Conservation (phyloP, 257 asterid genomes). For the Solanum arcanum region DNA sequence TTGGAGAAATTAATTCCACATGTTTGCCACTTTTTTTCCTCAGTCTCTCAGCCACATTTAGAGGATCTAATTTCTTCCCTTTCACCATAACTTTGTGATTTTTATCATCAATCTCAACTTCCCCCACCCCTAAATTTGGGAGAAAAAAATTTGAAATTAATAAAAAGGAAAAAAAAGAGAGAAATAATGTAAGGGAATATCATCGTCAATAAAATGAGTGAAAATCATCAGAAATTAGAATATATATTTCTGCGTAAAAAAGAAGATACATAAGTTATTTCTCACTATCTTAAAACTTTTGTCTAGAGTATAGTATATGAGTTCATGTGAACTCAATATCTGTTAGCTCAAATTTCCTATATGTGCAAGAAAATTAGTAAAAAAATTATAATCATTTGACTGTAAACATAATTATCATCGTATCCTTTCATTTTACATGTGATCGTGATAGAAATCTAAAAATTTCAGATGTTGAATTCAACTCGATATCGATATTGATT, state of each 20-base stretch:
- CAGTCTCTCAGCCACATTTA: slow-evolving; percentile 37
- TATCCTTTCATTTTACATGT: background rate
- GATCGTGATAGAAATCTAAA: background rate
- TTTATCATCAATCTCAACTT: slow-evolving; percentile 35
- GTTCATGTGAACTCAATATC: background rate
- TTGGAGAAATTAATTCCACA: slow-evolving; percentile 48
- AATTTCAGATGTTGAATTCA: background rate
- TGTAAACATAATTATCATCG: background rate
- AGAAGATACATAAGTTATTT: background rate
- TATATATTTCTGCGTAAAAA: background rate
- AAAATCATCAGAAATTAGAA: background rate
- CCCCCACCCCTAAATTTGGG: slow-evolving; percentile 40
- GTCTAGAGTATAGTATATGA: background rate
- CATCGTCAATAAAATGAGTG: background rate
- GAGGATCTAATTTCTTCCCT: slow-evolving; percentile 49
- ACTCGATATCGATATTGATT: background rate
- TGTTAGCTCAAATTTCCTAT: background rate
- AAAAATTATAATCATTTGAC: background rate
- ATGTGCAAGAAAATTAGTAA: background rate
- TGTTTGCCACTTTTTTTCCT: slow-evolving; percentile 54
- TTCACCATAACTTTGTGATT: slow-evolving; percentile 39
- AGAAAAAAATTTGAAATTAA: background rate
- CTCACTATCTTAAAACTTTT: background rate
- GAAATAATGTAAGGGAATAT: background rate
- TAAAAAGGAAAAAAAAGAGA: background rate